Percentiles rank a stretch among this genome's conserved stretches.
phyloP scores from a whole-genome alignment of 2,329 filamentous ascomycete genomes.

The Ploettnerulaceae sp. region DNA sequence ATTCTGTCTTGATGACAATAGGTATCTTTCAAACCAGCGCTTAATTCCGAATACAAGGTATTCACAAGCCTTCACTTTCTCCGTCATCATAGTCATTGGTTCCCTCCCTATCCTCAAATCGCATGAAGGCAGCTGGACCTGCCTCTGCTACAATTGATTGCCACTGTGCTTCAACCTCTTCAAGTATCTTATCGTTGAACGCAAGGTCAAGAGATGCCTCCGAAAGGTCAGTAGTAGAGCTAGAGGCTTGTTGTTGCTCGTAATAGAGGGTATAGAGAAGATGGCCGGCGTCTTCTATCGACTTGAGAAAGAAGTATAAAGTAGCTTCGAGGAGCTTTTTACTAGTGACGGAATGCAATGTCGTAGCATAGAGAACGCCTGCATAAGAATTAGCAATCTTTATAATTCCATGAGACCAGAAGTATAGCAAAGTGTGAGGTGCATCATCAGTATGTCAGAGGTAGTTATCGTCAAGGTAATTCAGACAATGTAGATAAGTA shows the following conservation, averaged over 20 bases:
- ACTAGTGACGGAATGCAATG: constrained; percentile 18
- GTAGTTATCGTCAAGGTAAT: constrained; percentile 78
- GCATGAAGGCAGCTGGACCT: constrained; percentile 55
- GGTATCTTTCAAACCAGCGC: too few species aligned
- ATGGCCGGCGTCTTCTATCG: constrained; percentile 30
- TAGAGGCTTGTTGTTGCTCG: constrained; percentile 41
- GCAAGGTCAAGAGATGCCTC: constrained; percentile 59
- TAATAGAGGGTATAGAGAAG: constrained; percentile 52
- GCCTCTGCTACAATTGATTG: constrained; percentile 41
- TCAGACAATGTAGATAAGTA: constrained; percentile 99
- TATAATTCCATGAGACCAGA: constrained; percentile 4
- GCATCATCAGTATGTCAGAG: constrained; percentile 85
- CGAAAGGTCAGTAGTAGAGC: constrained; percentile 16
- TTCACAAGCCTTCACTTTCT: constrained; percentile 39
- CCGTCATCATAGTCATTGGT: constrained; percentile 52
- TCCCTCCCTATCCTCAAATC: constrained; percentile 70
- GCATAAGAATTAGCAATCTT: constrained; percentile 21
- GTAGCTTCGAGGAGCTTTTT: constrained; percentile 33
- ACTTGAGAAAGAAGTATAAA: constrained; percentile 40
- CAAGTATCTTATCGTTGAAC: constrained; percentile 67
- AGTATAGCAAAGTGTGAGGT: constrained; percentile 18
- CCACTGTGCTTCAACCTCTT: constrained; percentile 68
- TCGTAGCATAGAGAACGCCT: constrained; percentile 36
- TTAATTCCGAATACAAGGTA: too few species aligned
- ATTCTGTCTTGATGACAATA: too few species aligned